Conservation (phyloP, 345 rosid genomes). For the Lepidium sativum region DNA sequence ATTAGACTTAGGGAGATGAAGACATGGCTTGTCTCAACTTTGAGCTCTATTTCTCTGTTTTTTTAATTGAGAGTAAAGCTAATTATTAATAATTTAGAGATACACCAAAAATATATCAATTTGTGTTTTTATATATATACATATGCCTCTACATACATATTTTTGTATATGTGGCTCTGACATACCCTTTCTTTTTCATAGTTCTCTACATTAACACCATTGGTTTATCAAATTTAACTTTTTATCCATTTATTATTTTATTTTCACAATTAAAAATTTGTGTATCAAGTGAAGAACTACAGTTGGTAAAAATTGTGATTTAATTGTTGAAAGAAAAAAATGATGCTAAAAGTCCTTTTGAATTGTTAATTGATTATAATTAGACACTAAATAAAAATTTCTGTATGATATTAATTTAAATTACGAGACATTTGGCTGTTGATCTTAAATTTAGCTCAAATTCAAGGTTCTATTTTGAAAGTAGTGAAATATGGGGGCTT, state of each 20-base stretch:
- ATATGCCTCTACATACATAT: not conserved
- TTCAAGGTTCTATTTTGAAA: not conserved
- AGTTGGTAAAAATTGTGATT: no score
- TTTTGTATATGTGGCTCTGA: not conserved
- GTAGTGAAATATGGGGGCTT: not conserved
- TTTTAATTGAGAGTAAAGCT: slow-evolving; percentile 18
- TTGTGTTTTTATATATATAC: not conserved
- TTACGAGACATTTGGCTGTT: not conserved
- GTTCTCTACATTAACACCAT: not conserved
- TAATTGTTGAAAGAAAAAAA: no score
- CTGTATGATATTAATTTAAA: no score
- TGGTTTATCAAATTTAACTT: not conserved
- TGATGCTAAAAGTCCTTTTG: no score
- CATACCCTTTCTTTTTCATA: slow-evolving; percentile 5
- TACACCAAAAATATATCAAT: not conserved
- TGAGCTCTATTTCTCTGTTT: slow-evolving; percentile 37
- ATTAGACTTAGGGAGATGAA: slow-evolving; percentile 33
- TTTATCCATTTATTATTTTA: not conserved
- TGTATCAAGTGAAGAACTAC: no score
- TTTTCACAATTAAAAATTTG: no score
- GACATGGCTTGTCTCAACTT: slow-evolving; percentile 46
- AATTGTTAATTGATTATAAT: no score
- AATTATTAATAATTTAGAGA: not conserved
- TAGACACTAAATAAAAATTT: no score
- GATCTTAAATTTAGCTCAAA: not conserved